Conservation (phyloP, 2,329 filamentous ascomycete genomes). For the Leptodontidium sp. region DNA sequence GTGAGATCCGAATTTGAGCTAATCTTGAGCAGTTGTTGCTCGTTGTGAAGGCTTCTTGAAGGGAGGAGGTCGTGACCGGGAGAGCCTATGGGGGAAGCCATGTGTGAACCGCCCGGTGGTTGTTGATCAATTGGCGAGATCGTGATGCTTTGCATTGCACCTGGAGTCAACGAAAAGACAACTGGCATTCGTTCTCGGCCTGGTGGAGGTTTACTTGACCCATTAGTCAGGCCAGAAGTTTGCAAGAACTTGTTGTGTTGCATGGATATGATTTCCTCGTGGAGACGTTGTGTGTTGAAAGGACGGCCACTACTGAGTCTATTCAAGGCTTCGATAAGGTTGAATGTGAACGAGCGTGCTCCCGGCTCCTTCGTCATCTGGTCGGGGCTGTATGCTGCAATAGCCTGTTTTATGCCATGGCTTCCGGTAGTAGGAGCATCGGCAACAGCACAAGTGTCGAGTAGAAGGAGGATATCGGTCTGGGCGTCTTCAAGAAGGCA, state of each 20-base stretch:
- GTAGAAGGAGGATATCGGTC: constrained; percentile 68
- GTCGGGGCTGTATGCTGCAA: constrained; percentile 66
- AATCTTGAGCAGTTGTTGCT: constrained; percentile 40
- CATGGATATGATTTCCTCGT: constrained; percentile 59
- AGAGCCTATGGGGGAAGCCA: constrained; percentile 41
- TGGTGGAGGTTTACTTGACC: constrained; percentile 48
- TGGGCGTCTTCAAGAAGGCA: constrained; percentile 69
- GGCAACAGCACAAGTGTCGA: constrained; percentile 67
- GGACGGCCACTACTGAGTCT: constrained; percentile 61
- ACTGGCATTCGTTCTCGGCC: constrained; percentile 53
- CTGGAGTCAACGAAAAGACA: constrained; percentile 63
- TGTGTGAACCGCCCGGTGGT: constrained; percentile 45
- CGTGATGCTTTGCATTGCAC: constrained; percentile 61
- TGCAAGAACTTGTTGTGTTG: constrained; percentile 52
- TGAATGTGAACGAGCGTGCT: constrained; percentile 66
- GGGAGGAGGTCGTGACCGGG: constrained; percentile 41
- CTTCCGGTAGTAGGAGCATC: constrained; percentile 60
- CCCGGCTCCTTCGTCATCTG: constrained; percentile 54
- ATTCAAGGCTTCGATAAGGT: constrained; percentile 61
- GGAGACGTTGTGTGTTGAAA: constrained; percentile 64
- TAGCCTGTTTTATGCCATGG: constrained; percentile 67
- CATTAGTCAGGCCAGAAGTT: constrained; percentile 56
- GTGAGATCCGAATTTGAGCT: constrained; percentile 56
- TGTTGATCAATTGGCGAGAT: constrained; percentile 51
- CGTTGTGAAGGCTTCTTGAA: constrained; percentile 35